phyloP scores from a whole-genome alignment of 2,329 filamentous ascomycete species.

The Epichloe hybrida region DNA sequence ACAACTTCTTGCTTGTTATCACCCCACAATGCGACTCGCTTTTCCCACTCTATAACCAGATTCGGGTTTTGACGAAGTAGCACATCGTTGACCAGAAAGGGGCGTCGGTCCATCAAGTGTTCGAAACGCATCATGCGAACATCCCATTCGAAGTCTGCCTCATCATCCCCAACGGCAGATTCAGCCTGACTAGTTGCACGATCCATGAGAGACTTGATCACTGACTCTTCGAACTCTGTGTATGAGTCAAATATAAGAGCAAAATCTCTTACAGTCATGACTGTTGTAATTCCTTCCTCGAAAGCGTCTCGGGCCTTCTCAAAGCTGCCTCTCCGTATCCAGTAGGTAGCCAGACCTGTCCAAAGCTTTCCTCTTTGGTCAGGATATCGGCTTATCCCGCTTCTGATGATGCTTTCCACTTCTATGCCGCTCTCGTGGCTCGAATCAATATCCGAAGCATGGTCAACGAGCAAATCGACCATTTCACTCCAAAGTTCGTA shows the following conservation, averaged over 20 bases:
- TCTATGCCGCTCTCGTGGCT: slow-evolving; percentile 72
- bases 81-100: slow-evolving; percentile 94
- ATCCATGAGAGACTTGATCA: slow-evolving; percentile 86
- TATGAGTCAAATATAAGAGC: slow-evolving; percentile 94
- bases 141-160: slow-evolving; percentile 87
- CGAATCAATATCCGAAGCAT: slow-evolving; percentile 75
- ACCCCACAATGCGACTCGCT: slow-evolving; percentile 89
- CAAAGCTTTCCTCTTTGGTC: slow-evolving; percentile 92
- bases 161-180: slow-evolving; percentile 62
- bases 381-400: slow-evolving; percentile 78
- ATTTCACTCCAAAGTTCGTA: slow-evolving; percentile 98
- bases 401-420: slow-evolving; percentile 83
- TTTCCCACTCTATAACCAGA: slow-evolving; percentile 94
- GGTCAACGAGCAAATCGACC: slow-evolving; percentile 84
- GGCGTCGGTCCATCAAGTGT: slow-evolving; percentile 90
- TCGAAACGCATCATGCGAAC: slow-evolving; percentile 97
- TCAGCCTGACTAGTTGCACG: slow-evolving; percentile 67
- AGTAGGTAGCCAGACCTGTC: slow-evolving; percentile 90
- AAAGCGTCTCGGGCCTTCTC: slow-evolving; percentile 87
- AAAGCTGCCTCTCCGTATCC: slow-evolving; percentile 86
- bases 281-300: slow-evolving; percentile 91
- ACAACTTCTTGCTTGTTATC: slow-evolving; percentile 85
- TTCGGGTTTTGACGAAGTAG: slow-evolving; percentile 90
- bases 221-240: slow-evolving; percentile 90
- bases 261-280: slow-evolving; percentile 98